These are phyloP conservation scores for Metschnikowia proteae DNA, from an alignment of 805 yeast species.

Conservation along the genomic window DNA sequence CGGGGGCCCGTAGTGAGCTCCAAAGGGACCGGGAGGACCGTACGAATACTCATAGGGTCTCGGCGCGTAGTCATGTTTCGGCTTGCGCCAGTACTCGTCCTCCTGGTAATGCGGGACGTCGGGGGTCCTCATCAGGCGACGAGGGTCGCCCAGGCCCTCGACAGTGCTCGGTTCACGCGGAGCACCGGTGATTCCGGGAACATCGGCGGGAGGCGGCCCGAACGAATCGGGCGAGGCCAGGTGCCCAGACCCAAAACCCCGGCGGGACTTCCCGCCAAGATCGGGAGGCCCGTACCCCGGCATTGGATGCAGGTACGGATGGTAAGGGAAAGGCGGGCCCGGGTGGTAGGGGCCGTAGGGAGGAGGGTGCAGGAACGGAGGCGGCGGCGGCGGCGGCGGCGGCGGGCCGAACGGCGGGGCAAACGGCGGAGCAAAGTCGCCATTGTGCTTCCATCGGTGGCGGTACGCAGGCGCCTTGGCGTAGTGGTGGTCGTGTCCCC, in stretches of 20 bases:
- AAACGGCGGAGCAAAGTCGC: slow-evolving; percentile 2
- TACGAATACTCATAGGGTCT: neutral
- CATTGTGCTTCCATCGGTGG: neutral
- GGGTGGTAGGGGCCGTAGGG: neutral
- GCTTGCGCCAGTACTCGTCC: neutral
- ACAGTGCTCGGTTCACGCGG: neutral
- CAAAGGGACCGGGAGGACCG: neutral
- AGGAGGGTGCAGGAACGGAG: slow-evolving; percentile 9
- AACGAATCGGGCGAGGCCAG: neutral
- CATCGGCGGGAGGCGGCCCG: neutral
- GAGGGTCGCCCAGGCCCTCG: neutral
- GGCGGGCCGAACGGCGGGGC: slow-evolving; percentile 9
- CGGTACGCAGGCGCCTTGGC: neutral
- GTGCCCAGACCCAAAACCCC: neutral
- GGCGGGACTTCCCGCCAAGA: neutral
- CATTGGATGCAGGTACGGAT: slow-evolving; percentile 2
- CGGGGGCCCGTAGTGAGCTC: neutral
- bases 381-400: slow-evolving; percentile 13
- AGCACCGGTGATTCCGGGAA: neutral
- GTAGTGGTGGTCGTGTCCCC: slow-evolving; percentile 3
- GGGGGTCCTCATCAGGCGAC: neutral
- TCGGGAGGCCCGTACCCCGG: slow-evolving; percentile 1
- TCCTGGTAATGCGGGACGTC: neutral
- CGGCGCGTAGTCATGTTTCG: neutral
- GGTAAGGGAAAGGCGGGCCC: slow-evolving; percentile 4